These are phyloP conservation scores for Rhytidiadelphus loreus DNA, from an alignment of 225 moss, liverwort and hornwort genomes.

Conservation along the genomic window DNA sequence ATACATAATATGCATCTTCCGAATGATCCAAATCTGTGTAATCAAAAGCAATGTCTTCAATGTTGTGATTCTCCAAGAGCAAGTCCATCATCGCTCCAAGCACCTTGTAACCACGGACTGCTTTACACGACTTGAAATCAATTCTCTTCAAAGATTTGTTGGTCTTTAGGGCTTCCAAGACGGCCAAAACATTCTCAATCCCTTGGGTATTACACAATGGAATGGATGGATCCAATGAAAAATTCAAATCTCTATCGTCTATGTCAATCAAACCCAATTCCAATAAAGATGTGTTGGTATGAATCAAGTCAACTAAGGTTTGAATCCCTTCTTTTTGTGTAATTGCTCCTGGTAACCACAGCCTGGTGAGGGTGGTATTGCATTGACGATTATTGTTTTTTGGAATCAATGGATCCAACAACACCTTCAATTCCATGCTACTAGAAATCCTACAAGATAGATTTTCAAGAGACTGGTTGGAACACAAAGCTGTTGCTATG, in stretches of 20 bases:
- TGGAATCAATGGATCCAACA: neutral
- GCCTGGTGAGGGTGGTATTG: neutral
- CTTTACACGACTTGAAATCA: accelerated
- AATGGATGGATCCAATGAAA: no score
- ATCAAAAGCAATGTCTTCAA: neutral
- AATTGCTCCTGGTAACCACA: accelerated
- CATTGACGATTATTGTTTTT: no score
- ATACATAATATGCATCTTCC: neutral
- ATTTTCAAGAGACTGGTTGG: neutral
- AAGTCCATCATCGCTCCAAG: neutral
- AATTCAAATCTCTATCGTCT: no score
- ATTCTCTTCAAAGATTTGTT: neutral
- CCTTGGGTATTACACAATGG: neutral
- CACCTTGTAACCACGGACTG: neutral
- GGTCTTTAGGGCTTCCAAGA: neutral
- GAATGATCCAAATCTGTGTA: accelerated
- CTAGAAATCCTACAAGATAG: accelerated
- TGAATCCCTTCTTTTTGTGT: neutral
- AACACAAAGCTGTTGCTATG: neutral
- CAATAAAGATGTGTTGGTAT: neutral
- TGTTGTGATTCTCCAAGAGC: neutral
- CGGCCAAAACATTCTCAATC: neutral
- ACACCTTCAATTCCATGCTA: neutral
- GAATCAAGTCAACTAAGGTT: neutral
- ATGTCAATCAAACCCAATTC: accelerated